Conservation (phyloP, 768 basidiomycete genomes). For the Hebeloma cylindrosporum region DNA sequence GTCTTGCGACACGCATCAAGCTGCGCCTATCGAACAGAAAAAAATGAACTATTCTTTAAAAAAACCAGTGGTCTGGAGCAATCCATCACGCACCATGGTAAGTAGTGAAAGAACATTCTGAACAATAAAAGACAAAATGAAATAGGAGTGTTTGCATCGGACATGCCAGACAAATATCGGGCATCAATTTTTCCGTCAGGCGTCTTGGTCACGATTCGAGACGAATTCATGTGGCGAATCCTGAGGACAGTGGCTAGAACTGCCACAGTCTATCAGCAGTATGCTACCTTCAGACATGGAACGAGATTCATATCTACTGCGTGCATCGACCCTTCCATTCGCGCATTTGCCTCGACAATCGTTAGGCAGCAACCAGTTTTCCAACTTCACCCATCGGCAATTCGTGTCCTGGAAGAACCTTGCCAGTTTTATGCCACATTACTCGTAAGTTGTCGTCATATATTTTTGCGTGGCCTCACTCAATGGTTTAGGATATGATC, state of each 20-base stretch:
- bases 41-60: too few species aligned
- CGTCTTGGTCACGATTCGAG: too few species aligned
- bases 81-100: too few species aligned
- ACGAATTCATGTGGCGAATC: constrained; percentile 19
- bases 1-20: too few species aligned
- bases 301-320: constrained; percentile 27
- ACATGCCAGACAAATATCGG: constrained; percentile 1
- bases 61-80: too few species aligned
- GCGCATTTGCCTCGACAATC: constrained; percentile 37
- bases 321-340: constrained; percentile 34
- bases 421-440: constrained; percentile 55
- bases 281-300: not conserved
- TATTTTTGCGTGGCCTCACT: not conserved
- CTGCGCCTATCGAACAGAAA: too few species aligned
- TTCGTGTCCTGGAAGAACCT: constrained; percentile 59
- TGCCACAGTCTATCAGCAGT: not conserved
- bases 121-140: too few species aligned
- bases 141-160: constrained; percentile 9
- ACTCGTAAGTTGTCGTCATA: constrained; percentile 43
- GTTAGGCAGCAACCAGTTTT: constrained; percentile 49
- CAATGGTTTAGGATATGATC: constrained; percentile 65
- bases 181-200: not conserved
- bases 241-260: constrained; percentile 6
- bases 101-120: too few species aligned
- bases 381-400: constrained; percentile 40